phyloP scores from a whole-genome alignment of 2,329 filamentous ascomycete species.

The Elsinoe necatrix region DNA sequence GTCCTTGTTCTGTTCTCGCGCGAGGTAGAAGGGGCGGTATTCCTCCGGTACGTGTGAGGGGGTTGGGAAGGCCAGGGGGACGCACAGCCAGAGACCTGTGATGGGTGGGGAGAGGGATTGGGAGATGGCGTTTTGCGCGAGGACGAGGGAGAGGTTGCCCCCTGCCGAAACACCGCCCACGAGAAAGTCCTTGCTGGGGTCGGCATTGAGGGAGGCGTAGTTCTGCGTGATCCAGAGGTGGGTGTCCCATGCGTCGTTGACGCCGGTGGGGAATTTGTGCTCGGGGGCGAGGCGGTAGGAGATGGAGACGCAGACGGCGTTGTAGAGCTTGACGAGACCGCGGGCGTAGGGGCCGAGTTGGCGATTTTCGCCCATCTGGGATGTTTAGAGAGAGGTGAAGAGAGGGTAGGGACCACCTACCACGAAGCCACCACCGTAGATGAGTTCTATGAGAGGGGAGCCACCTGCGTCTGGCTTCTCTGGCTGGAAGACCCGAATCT shows the following conservation, averaged over 20 bases:
- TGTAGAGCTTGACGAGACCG: conserved; percentile 14
- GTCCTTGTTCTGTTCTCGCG: conserved; percentile 32
- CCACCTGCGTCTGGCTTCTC: conserved; percentile 21
- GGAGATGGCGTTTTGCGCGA: conserved; percentile 35
- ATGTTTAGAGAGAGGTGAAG: not conserved
- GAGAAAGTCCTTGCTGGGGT: conserved; percentile 39
- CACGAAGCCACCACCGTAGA: conserved; percentile 18
- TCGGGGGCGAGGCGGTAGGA: conserved; percentile 39
- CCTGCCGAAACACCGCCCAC: conserved; percentile 40
- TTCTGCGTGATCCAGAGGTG: conserved; percentile 37
- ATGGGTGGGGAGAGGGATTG: conserved; percentile 34
- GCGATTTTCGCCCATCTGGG: conserved; percentile 15
- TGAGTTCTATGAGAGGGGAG: conserved; percentile 27
- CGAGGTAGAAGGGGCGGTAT: conserved; percentile 32
- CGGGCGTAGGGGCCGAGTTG: conserved; percentile 18
- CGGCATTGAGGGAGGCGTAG: conserved; percentile 30
- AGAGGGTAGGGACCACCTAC: conserved; percentile 1
- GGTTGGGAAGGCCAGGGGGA: conserved; percentile 29
- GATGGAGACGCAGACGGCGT: conserved; percentile 17
- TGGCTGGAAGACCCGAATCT: conserved; percentile 29
- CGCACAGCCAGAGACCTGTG: conserved; percentile 38
- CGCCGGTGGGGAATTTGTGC: conserved; percentile 35
- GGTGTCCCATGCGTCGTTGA: conserved; percentile 38
- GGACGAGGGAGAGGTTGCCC: conserved; percentile 32
- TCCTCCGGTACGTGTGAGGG: conserved; percentile 26